These are phyloP conservation scores for Leishmania mexicana DNA, from an alignment of 208 protist species.

Conservation along the genomic window DNA sequence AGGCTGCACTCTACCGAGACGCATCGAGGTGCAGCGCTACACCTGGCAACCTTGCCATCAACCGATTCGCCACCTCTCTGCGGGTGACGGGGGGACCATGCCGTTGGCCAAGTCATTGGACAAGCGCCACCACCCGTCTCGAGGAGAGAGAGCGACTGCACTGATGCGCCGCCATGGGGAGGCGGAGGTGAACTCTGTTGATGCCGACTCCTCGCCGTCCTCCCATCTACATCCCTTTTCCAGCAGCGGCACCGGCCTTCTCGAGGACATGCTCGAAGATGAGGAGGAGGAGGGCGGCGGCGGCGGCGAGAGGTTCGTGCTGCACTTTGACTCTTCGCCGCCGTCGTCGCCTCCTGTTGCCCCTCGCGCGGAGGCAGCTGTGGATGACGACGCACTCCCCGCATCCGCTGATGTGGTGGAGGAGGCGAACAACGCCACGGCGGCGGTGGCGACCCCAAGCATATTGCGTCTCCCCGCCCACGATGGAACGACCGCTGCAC, in stretches of 20 bases:
- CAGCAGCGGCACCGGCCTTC: background rate
- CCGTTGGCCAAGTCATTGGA: background rate
- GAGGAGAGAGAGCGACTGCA: background rate
- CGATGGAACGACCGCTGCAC: background rate
- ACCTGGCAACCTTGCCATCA: slow-evolving; percentile 10
- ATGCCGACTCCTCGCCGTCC: background rate
- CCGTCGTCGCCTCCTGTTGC: background rate
- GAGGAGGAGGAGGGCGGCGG: background rate
- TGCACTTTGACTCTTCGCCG: slow-evolving; percentile 25
- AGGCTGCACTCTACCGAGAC: background rate
- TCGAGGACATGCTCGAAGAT: background rate
- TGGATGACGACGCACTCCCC: background rate
- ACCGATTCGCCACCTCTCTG: background rate
- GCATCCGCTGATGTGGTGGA: background rate
- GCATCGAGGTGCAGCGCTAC: slow-evolving; percentile 4
- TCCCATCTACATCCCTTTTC: background rate
- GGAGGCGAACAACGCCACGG: background rate
- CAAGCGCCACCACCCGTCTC: background rate
- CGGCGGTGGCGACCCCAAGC: background rate
- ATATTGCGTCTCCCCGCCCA: background rate
- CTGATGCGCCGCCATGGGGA: background rate
- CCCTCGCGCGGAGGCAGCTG: too few relatives aligned
- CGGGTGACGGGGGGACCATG: background rate
- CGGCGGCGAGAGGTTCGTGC: slow-evolving; percentile 13
- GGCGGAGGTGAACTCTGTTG: background rate